Evolutionary conservation across 306 rosid species (phyloP).

Genomic region (Comarum palustre): DNA sequence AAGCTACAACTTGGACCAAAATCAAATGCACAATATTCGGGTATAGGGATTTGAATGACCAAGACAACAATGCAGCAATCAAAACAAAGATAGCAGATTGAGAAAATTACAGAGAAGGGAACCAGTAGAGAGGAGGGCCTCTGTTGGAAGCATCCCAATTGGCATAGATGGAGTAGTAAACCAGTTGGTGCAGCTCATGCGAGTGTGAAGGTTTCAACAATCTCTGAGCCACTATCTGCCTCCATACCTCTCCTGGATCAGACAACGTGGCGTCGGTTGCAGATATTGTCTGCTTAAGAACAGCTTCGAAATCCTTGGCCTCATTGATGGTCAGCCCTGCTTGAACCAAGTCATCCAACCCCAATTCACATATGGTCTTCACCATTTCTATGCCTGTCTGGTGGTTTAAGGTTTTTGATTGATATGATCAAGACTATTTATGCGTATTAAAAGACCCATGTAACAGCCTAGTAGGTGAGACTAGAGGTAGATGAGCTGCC

Average conservation of each 20-base stretch:
- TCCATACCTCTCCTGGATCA: conserved; percentile 49
- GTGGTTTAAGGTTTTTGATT: not conserved
- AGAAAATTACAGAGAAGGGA: conserved; percentile 63
- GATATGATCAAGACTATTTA: not conserved
- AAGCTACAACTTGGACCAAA: not conserved
- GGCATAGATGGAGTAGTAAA: conserved; percentile 52
- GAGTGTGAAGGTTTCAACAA: conserved; percentile 27
- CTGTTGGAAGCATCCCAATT: conserved; percentile 32
- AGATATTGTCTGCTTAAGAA: conserved; percentile 24
- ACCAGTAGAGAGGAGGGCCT: conserved; percentile 69
- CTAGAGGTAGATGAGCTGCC: not conserved
- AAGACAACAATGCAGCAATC: conserved; percentile 4
- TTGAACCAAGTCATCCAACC: conserved; percentile 42
- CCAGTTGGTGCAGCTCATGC: conserved; percentile 52
- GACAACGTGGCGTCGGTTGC: conserved; percentile 8
- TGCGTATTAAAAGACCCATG: not conserved
- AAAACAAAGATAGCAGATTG: not conserved
- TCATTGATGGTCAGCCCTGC: conserved; percentile 50
- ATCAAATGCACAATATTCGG: not conserved
- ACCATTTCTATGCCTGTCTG: conserved; percentile 23
- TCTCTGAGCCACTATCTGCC: conserved; percentile 46
- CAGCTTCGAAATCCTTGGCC: conserved; percentile 35
- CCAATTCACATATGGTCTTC: conserved; percentile 42
- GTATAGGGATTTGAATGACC: not conserved
- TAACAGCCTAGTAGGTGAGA: conserved; percentile 4